phyloP scores from a whole-genome alignment of 2,329 filamentous ascomycete genomes.

The Cytospora chrysosperma region DNA sequence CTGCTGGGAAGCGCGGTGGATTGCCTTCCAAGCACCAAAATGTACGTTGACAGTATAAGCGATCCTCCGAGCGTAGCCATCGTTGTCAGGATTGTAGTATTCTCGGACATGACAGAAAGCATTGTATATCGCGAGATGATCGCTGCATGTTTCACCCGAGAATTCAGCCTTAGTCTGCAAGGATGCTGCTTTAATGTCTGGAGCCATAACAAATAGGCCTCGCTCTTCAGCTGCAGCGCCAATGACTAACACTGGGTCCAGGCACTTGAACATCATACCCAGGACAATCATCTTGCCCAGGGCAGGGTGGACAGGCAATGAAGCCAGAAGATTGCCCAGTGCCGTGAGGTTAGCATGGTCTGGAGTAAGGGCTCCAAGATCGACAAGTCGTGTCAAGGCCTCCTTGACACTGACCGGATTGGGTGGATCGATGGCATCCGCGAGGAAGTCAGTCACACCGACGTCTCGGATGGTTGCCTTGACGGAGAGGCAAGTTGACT shows the following conservation, averaged over 20 bases:
- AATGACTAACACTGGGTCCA: constrained; percentile 49
- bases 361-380: constrained; percentile 42
- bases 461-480: constrained; percentile 39
- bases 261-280: constrained; percentile 50
- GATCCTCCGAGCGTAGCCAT: not conserved
- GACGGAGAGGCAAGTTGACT: constrained; percentile 43
- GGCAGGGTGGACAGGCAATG: constrained; percentile 42
- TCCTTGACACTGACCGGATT: constrained; percentile 34
- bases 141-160: not conserved
- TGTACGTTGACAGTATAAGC: constrained; percentile 21
- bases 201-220: constrained; percentile 4
- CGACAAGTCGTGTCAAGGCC: constrained; percentile 39
- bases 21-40: constrained; percentile 35
- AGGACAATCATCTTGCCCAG: constrained; percentile 50
- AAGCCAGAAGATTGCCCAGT: constrained; percentile 36
- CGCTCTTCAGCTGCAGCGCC: constrained; percentile 28
- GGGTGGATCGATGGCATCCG: constrained; percentile 46
- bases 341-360: constrained; percentile 42
- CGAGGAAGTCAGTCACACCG: constrained; percentile 41
- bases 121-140: not conserved
- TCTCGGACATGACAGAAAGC: not conserved
- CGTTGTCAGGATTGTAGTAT: not conserved
- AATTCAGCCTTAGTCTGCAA: not conserved
- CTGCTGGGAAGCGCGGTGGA: constrained; percentile 37
- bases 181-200: not conserved